A percentile compares a stretch with the other conserved stretches of the same genome.
Conservation (phyloP, 2,329 filamentous ascomycete genomes). For the Sordariomycetes sp. region DNA sequence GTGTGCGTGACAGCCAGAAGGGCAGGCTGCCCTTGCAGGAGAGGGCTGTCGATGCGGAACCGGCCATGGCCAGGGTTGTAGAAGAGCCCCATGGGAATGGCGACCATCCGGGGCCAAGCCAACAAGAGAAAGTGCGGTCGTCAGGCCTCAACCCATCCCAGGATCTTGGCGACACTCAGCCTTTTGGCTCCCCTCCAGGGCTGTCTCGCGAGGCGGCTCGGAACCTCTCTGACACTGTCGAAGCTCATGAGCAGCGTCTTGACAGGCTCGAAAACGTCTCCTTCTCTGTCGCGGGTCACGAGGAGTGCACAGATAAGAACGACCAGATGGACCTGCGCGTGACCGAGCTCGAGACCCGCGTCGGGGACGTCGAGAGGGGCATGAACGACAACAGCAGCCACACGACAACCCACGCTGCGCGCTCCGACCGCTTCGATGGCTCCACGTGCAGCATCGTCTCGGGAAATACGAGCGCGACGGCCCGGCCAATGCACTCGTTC, state of each 20-base stretch:
- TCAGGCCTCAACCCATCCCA: slow-evolving; percentile 3
- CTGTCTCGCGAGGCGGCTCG: slow-evolving; percentile 26
- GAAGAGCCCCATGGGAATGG: neutral
- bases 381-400: slow-evolving; percentile 33
- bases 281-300: slow-evolving; percentile 54
- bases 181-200: slow-evolving; percentile 9
- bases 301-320: slow-evolving; percentile 58
- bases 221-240: slow-evolving; percentile 39
- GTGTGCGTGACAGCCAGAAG: slow-evolving; percentile 19
- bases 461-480: slow-evolving; percentile 29
- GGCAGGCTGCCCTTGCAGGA: slow-evolving; percentile 19
- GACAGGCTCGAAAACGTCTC: slow-evolving; percentile 61
- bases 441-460: slow-evolving; percentile 35
- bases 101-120: neutral
- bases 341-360: slow-evolving; percentile 55
- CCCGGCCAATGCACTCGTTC: slow-evolving; percentile 25
- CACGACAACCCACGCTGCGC: slow-evolving; percentile 23
- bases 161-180: slow-evolving; percentile 10
- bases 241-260: slow-evolving; percentile 53
- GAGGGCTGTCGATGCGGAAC: slow-evolving; percentile 3
- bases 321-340: slow-evolving; percentile 58
- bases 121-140: neutral
- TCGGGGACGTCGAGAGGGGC: slow-evolving; percentile 49
- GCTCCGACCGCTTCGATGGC: slow-evolving; percentile 26
- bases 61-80: neutral